Percentiles rank a stretch among this genome's conserved stretches.
These are phyloP conservation scores for Pichia sp. DNA, from an alignment of 1,139 yeast genomes.

Conservation along the genomic window DNA sequence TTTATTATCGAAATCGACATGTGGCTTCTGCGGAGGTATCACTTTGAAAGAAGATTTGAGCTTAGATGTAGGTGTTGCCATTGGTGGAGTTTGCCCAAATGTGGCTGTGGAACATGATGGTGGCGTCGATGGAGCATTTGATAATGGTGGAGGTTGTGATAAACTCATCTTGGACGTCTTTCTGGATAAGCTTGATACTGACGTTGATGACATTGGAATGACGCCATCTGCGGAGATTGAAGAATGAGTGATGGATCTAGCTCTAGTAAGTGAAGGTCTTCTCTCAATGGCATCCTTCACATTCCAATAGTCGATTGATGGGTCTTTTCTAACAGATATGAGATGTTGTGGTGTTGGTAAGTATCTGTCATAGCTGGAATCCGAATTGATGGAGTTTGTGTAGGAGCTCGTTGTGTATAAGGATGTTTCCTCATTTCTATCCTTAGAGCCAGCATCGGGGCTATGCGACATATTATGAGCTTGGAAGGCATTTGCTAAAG, in stretches of 20 bases:
- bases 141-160: conserved; percentile 3
- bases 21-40: conserved; percentile 55
- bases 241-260: conserved; percentile 24
- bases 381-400: conserved; percentile 25
- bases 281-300: conserved; percentile 37
- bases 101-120: neutral
- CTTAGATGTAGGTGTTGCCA: conserved; percentile 1
- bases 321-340: conserved; percentile 28
- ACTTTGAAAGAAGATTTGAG: conserved; percentile 41
- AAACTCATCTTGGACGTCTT: conserved; percentile 11
- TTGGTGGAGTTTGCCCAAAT: conserved; percentile 1
- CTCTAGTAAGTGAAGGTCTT: conserved; percentile 22
- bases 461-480: too few species aligned
- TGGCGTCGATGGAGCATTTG: neutral
- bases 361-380: conserved; percentile 38
- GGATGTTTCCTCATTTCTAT: conserved; percentile 13
- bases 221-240: conserved; percentile 15
- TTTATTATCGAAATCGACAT: conserved; percentile 76
- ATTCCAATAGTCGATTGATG: conserved; percentile 50
- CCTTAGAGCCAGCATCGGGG: neutral
- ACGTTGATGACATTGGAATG: neutral
- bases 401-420: conserved; percentile 19
- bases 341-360: conserved; percentile 59
- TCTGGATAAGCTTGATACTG: conserved; percentile 5
- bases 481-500: too few species aligned